Base-by-base conservation (phyloP, 148 eudicot genomes). In the Vaccinium corymbosum region DNA sequence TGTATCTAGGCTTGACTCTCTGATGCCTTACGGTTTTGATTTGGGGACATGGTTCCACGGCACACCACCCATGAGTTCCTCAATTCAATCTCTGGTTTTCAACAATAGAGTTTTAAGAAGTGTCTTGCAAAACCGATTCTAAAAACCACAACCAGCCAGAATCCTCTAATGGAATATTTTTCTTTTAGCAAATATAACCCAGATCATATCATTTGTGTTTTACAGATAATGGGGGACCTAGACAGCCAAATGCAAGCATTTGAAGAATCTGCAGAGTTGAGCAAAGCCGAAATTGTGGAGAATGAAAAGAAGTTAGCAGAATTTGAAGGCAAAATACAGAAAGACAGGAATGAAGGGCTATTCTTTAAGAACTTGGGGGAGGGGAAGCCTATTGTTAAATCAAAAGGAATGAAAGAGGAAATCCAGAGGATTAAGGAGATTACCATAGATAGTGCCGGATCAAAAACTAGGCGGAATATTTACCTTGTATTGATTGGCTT, bases 211-310 rank as follows among this genome's bases (percentile, higher is more conserved):
- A 22, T 78, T 85, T 81, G 78, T 88, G 62, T 52, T 88, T 42
- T 77, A 72, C 93, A 96, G 99, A 96, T 96, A 83, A 91, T 92
- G 95, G 98, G 82, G 79, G 93, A 91, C 62, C 92, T 94, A 78
- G 98, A 96, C 84, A 90, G 90, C 84, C 89, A 81, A 83, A 94
- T 96, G 98, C 79, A 76, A 76, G 97, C 90, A 17, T 94, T 94
- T 61, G 98, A 96, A 88, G 98, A 96, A 87, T 87, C 95, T 10
- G 48, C 88, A 46, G 92, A 89, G 88, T 57, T 86, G 68, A 90
- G 87, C 88, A 92, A 88, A 82, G 77, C 70, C 82, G 94, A 93
- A 85, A 91, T 90, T 22, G 94, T 89, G 70, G 81, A 87, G 91
- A 90, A 87, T 22, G 91, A 94, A 56, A 88, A 90, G 88, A 91